A percentile compares a stretch with the other conserved stretches of the same genome.
These are phyloP conservation scores for Clitopilus hobsonii DNA, from an alignment of 768 basidiomycete species.

Conservation along the genomic window DNA sequence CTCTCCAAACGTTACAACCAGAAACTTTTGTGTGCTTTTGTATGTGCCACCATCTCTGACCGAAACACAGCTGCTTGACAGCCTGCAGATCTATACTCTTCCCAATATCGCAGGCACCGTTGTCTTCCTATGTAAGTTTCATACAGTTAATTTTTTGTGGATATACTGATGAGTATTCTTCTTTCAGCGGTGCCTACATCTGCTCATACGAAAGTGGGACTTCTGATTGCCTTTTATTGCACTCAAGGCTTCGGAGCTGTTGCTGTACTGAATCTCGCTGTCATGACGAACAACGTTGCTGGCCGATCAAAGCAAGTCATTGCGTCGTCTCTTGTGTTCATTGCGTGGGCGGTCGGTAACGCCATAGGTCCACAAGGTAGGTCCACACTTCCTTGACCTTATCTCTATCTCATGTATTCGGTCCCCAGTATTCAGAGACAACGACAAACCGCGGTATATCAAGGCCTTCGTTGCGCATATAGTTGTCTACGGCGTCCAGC, in stretches of 20 bases:
- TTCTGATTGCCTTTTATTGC: constrained; percentile 46
- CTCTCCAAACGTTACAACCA: constrained; percentile 38
- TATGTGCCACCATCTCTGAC: constrained; percentile 12
- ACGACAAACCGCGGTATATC: constrained; percentile 42
- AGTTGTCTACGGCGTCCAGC: constrained; percentile 40
- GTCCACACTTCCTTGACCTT: neutral
- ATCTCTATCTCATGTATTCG: neutral
- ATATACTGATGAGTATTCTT: neutral
- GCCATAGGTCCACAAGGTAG: constrained; percentile 40
- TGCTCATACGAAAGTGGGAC: constrained; percentile 36
- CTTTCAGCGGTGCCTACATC: constrained; percentile 32
- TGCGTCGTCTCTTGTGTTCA: constrained; percentile 42
- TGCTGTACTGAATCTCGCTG: constrained; percentile 38
- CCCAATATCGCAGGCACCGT: constrained; percentile 48
- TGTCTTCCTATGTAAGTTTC: constrained; percentile 34
- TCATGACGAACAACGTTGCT: constrained; percentile 42
- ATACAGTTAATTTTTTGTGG: neutral
- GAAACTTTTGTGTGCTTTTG: constrained; percentile 40
- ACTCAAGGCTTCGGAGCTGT: constrained; percentile 44
- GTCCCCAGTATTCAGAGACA: constrained; percentile 34
- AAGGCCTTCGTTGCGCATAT: constrained; percentile 43
- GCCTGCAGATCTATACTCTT: constrained; percentile 34
- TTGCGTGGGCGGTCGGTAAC: constrained; percentile 50
- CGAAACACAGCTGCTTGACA: neutral
- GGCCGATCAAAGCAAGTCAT: constrained; percentile 49